Base-by-base conservation (phyloP, 495 filamentous ascomycete species). In the Hyaloscypha finlandica region DNA sequence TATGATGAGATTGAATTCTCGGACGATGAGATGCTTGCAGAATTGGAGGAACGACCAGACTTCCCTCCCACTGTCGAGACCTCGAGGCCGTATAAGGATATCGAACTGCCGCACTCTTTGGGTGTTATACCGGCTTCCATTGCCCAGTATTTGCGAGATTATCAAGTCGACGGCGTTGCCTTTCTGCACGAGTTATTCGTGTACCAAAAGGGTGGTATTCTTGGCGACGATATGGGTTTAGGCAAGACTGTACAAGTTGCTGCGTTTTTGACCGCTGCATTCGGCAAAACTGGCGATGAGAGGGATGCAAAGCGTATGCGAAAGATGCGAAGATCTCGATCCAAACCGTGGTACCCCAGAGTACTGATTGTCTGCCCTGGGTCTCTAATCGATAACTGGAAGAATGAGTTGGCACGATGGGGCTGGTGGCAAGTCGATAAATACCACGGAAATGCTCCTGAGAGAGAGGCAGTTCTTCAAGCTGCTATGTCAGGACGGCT, bases 171-270 rank as follows among this genome's bases (percentile, higher is more conserved):
- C 39, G 95, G 95, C 30, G 92, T 87, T 9, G 86, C 84, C 20
- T 98, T 97, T 74, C 79, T 99, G 8, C 96, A 99, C 75, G 85
- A 92, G 66, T 79, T 89, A 35, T 99, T 99, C 72, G 90, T 97
- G 20, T 95, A 92, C 71, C 96, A 98, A 67, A 91, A 89, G 65
- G 95, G 96, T 4, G 93, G 92, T 5, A 90, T 99, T 29, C 82
- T 99, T 2, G 86, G 96, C 1, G 95, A 99, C 76, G 95, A 99
- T 73, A 99, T 99, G 95, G 95, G 95, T 37, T 78, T 99, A 35
- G 95, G 95, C 0, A 99, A 99, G 76, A 99, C 95, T 0, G 92
- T 99, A 16, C 95, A 99, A 77, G 93, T 99, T 32, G 96, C 95
- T 66, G 92, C 94, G 0, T 99, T 98, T 71, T 82, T 99, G 39